These are phyloP conservation scores for Medicago ruthenica DNA, from an alignment of 306 rosid genomes.

Conservation along the genomic window DNA sequence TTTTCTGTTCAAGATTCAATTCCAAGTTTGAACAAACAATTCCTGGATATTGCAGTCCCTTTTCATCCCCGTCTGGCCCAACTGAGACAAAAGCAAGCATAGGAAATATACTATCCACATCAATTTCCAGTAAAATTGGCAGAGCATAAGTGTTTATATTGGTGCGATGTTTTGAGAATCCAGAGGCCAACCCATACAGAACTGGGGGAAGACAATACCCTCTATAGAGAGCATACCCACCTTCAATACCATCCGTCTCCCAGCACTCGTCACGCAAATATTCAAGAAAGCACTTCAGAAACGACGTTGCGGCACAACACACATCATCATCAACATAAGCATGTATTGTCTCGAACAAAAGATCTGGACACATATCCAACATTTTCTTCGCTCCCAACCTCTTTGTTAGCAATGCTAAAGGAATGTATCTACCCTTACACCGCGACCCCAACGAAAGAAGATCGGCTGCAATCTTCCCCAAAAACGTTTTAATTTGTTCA, in stretches of 20 bases:
- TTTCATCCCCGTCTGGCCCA: constrained; percentile 61
- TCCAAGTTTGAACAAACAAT: constrained; percentile 53
- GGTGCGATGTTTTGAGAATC: constrained; percentile 86
- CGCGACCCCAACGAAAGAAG: constrained; percentile 84
- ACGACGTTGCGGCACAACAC: constrained; percentile 88
- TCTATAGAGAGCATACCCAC: constrained; percentile 81
- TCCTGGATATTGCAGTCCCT: constrained; percentile 53
- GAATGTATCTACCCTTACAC: constrained; percentile 94
- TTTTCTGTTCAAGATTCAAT: constrained; percentile 79
- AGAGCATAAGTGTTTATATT: constrained; percentile 90
- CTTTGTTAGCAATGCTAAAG: constrained; percentile 85
- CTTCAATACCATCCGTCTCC: constrained; percentile 85
- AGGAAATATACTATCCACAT: constrained; percentile 85
- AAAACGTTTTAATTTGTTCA: constrained; percentile 63
- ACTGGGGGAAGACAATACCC: constrained; percentile 78
- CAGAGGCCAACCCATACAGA: constrained; percentile 87
- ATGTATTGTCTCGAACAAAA: constrained; percentile 66
- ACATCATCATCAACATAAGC: constrained; percentile 93
- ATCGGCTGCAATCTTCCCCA: constrained; percentile 73
- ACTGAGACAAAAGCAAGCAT: constrained; percentile 82
- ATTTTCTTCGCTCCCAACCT: constrained; percentile 84
- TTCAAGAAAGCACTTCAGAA: constrained; percentile 90
- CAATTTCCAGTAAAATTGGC: constrained; percentile 83
- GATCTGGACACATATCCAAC: constrained; percentile 67
- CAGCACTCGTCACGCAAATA: constrained; percentile 88